Evolutionary conservation across 257 asterid species (phyloP), one percentile per base, ranked within the genome.

Genomic region (Gardenia jasminoides): DNA sequence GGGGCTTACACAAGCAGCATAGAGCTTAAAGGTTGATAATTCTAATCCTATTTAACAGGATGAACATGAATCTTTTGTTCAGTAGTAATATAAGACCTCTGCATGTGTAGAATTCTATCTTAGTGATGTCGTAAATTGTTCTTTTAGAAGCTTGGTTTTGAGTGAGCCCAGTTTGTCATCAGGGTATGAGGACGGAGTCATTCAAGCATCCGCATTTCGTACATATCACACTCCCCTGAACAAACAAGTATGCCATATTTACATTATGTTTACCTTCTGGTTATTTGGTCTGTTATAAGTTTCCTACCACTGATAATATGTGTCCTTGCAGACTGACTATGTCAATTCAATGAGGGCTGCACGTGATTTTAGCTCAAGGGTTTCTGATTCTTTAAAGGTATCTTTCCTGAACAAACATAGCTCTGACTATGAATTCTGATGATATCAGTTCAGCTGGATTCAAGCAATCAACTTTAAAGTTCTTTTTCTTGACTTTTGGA

Each of bases 291-390:
- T 50, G 41, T 74, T 10, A 48, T 67, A 46, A 11, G 48, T 39
- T 74, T 64, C 73, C 64, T 69, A 30, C 39, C 33, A 54, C 75
- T n/a, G 43, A 78, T 70, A 46, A 20, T 64, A 47, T 17, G 7
- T 74, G 62, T 72, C 54, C 67, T 81, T 78, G 75, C 88, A 95
- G 99, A 74, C 78, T 77, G 99, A 95, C 85, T 95, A 76, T 83
- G 98, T 95, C 80, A 88, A 95, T 87, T 93, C 99, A 43, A 93
- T 95, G 99, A 89, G 89, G 84, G 99, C 98, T 78, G 99, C 99
- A 26, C 91, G 97, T 54, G 97, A 93, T 71, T 95, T 95, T 80
- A 93, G 97, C 84, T 84, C 93, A n/a, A 91, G 86, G 80, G 83
- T 93, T 87, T 92, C 99, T 64, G 87, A 85, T 79, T 87, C 98